Conservation (phyloP, 768 basidiomycete genomes). For the Lepiota brunneoincarnata region DNA sequence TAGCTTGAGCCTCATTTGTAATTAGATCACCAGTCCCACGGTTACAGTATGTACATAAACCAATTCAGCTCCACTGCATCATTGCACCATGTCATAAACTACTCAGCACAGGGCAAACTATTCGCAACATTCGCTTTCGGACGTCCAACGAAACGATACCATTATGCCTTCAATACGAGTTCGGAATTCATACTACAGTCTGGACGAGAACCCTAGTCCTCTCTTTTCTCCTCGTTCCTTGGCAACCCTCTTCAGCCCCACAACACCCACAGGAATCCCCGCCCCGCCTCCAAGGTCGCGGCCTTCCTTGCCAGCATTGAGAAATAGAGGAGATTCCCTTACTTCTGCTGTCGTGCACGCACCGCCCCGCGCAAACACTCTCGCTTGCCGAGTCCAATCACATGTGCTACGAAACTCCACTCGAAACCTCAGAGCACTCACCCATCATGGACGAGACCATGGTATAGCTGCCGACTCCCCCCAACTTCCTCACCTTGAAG, state of each 20-base stretch:
- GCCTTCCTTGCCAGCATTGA: background rate
- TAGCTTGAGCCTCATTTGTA: no score
- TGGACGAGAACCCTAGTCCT: background rate
- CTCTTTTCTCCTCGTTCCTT: constrained; percentile 1
- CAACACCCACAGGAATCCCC: background rate
- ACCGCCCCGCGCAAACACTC: background rate
- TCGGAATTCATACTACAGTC: constrained; percentile 5
- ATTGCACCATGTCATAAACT: no score
- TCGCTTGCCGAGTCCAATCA: constrained; percentile 8
- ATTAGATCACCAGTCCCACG: no score
- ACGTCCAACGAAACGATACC: background rate
- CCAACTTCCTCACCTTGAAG: background rate
- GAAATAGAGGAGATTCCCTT: background rate
- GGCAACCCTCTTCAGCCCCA: background rate
- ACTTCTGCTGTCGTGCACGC: background rate
- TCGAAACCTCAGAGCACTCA: background rate
- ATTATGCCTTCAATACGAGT: constrained; percentile 14
- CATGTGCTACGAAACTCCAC: constrained; percentile 9
- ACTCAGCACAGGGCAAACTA: no score
- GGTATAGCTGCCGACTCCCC: background rate
- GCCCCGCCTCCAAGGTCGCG: background rate
- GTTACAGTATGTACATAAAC: no score
- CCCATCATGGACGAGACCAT: background rate
- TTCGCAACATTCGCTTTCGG: no score
- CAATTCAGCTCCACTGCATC: no score